Base-by-base conservation (phyloP, 129 eudicot species). In the Flaveria brownii region DNA sequence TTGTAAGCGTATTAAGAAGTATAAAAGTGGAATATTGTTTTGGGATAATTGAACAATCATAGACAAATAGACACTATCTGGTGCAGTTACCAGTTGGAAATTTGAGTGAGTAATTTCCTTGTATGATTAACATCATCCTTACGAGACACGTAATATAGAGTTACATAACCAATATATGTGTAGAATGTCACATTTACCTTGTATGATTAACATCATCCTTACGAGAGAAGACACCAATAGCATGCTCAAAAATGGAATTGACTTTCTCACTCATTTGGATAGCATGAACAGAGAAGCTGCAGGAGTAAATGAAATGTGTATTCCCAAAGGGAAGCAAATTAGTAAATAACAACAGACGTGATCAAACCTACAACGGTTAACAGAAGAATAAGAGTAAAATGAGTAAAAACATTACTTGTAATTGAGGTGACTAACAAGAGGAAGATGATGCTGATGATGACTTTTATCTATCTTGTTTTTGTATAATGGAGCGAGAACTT, bases 221-320 rank as follows among this genome's bases (percentile, higher is more conserved):
- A 73, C 97, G 97, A 46, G 96, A 90, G 54, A 93, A 66, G 70
- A 93, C 97, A 75, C 83, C 86, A 78, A 90, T 90, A 45, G 96
- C 98, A 70, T 77, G 97, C 87, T 93, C 98, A 68, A 93, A 88
- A 25, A 90, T 71, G 66, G 90, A 83, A 76, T 96, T 90, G 64
- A 93, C 97, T 71, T 90, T 93, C 81, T 93, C 96, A 41, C 87
- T 86, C 98, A 88, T 90, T 83, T 88, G 91, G 77, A 93, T 90
- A 64, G 98, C 97, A 76, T 93, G 98, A 75, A 93, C 98, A 68
- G 98, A 93, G 66, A 90, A 93, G 82, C 98, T 93, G 85, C 87
- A 90, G 9, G 63, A 66, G 76, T 52, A 75, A 66, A 49, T 49
- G 22, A 41, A 22, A 23, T 46, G 47, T 61, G 62, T 75, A 74